Evolutionary conservation across 169 alveolate species (phyloP), one percentile per base, ranked within the genome.

Genomic region (Plasmodium reichenowi): DNA sequence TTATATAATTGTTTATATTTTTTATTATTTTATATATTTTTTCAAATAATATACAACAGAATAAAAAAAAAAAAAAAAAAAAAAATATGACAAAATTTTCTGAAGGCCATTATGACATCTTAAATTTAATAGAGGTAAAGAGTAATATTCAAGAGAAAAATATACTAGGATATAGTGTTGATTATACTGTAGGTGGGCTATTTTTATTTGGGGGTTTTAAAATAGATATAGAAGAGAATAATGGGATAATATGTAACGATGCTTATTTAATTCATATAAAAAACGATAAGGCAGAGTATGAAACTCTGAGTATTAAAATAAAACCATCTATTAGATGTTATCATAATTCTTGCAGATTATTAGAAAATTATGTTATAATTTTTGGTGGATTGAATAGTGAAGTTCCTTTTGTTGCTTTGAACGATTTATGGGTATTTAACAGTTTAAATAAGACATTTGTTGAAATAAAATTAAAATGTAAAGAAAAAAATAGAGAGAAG

Each of bases 191-290:
- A 13, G 70, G 70, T 17, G 89, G 89, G 47, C 15, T 78, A 70
- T 71, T 78, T 24, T 70, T 78, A 43, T 78, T 78, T 70, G 89
- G 89, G 60, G 89, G 89, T 2, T 78, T 78, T 71, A 78, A 64
- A 78, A 66, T 78, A 32, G 78, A 78, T 70, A 56, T 58, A 1
- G 78, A 66, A 45, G 20, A 56, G 26, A 24, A 20, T 13, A 71
- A 48, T 22, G 89, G 89, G 1, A 9, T 3, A 32, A 70, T 78
- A 52, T 78, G 89, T 26, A 78, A 78, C 60, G 89, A 78, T 58
- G 75, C 89, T 32, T 78, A 78, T 52, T 70, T 78, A 58, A 58
- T 66, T 50, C 70, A 78, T 43, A 63, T 78, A 50, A 78, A 78
- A 26, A 78, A 78, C 3, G 89, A 78, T 13, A 63, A 66, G 54